Evolutionary conservation across 805 yeast species (phyloP), one percentile per base, ranked within the genome.

Genomic region (Yarrowia osloensis): DNA sequence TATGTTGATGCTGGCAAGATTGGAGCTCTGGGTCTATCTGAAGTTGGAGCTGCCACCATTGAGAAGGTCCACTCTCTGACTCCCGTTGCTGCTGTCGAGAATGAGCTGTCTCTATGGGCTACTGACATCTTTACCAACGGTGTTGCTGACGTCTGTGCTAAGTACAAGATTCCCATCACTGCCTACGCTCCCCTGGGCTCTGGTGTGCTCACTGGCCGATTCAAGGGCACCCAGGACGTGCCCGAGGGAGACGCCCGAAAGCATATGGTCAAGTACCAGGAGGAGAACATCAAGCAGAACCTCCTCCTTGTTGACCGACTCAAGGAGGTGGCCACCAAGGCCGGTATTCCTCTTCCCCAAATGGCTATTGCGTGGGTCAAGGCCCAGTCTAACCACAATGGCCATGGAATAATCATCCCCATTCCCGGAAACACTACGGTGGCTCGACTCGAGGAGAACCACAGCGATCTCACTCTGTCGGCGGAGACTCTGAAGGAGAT

Each of bases 121-220:
- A 82, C 85, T 52, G 90, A 88, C 17, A 83, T 88, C 42, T 73
- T 86, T 50, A 68, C 74, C 2, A 86, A 89, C 74, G 97, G 94
- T 0, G 81, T 89, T 22, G 83, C 87, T 69, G 84, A 81, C 3
- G 81, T 83, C 5, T 85, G 88, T 70, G 81, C 84, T 22, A 85
- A 87, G 69, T 76, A 81, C 37, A 80, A 80, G 17, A 83, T 92
- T 67, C 88, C 95, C 15, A 79, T 90, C 33, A 80, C 90, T 67
- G 90, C 92, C 28, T 92, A 92, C 77, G 88, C 96, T 33, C 97
- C 97, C 33, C 80, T 92, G 67, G 88, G 92, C 11, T 82, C 90
- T 72, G 97, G 97, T 0, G 79, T 88, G 69, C 81, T 92, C 66
- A 87, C 94, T 3, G 96, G 95, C 67, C 69, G 73, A 37, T 77